Evolutionary conservation across 2,329 filamentous ascomycete genomes (phyloP), one percentile per base, ranked within the genome.

Genomic region (Diaporthe eres): DNA sequence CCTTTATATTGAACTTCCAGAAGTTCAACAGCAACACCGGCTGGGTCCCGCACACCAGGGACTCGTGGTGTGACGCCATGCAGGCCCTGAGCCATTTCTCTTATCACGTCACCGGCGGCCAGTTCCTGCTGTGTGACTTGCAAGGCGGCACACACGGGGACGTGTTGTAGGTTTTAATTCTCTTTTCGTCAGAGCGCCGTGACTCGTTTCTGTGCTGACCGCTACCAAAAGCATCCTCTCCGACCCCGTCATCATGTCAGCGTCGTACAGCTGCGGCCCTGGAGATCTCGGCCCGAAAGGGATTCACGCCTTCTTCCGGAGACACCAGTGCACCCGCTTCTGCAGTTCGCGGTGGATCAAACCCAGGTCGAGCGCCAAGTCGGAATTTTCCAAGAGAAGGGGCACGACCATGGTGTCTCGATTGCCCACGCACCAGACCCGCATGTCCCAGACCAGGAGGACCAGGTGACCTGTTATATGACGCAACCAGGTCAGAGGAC

Each of bases 1-100:
- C 85, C 1, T 85, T 85, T 77, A 86, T 86, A 70, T 74, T 82
- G 22, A 84, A 85, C 77, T 86, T 85, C 77, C 79, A 84, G 75
- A 86, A 86, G 79, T 86, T 85, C 80, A 87, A 86, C 79, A 87
- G 84, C 81, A 86, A 86, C 77, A 82, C 78, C 1, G 85, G 85
- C 55, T 87, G 85, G 85, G 79, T 34, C 51, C 78, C 84, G 74
- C 77, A 79, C 9, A 76, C 76, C 0, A 25, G 63, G 17, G 74
- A 61, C n/a, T 53, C 63, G 4, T 85, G 85, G 84, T 80, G 81
- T 3, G 76, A 83, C 34, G 82, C 78, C 4, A 86, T 86, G 84
- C 85, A 87, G 77, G 84, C 84, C 1, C 79, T 86, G n/a, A 86
- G 85, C 78, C 85, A 87, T 78, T 86, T 86, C 73, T 85, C 83